Evolutionary conservation across 2,329 filamentous ascomycete species (phyloP).

Genomic region (Colletotrichum sp.): DNA sequence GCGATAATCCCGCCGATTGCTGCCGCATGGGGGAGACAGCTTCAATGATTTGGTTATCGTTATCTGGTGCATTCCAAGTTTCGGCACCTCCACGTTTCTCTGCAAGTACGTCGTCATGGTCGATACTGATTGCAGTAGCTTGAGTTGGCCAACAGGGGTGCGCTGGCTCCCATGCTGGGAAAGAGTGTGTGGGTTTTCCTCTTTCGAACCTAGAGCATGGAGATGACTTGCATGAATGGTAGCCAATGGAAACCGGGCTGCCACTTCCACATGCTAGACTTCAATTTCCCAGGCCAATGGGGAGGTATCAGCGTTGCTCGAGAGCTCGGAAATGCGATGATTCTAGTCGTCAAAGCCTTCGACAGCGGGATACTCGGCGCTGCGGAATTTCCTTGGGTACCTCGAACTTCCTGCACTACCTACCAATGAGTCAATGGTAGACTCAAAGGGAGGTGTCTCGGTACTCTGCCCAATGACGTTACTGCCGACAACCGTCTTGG

Average conservation of each 20-base stretch:
- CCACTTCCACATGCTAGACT: not conserved
- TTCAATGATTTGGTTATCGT: not conserved
- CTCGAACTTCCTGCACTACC: not conserved
- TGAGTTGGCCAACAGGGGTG: not conserved
- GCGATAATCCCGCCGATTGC: not conserved
- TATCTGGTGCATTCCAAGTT: not conserved
- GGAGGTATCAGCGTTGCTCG: not conserved
- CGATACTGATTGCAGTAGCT: not conserved
- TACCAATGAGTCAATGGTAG: not conserved
- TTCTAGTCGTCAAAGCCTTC: not conserved
- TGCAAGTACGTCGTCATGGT: not conserved
- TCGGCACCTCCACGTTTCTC: not conserved
- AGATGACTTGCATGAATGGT: constrained; percentile 1
- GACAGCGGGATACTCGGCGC: not conserved
- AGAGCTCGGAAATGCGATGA: not conserved
- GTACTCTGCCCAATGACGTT: not conserved
- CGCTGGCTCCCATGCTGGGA: not conserved
- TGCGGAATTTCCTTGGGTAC: not conserved
- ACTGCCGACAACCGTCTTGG: not conserved
- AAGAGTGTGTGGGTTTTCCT: not conserved
- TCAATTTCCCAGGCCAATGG: not conserved
- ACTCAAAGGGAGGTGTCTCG: not conserved
- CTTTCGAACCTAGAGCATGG: not conserved
- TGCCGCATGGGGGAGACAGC: not conserved
- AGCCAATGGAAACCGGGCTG: not conserved